phyloP scores from a whole-genome alignment of 352 stramenopile species.

The Blastocystis sp. region DNA sequence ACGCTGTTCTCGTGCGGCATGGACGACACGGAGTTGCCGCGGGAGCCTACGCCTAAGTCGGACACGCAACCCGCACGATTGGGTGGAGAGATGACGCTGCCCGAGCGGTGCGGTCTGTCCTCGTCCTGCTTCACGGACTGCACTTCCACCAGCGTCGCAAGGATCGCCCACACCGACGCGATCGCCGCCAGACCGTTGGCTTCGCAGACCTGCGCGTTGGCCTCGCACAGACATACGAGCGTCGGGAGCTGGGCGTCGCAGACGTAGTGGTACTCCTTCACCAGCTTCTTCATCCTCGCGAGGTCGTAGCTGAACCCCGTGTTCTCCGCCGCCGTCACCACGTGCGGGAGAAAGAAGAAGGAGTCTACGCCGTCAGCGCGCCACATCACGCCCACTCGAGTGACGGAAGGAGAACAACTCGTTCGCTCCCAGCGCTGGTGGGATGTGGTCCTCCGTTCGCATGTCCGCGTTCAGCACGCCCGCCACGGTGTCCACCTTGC shows the following conservation, averaged over 20 bases:
- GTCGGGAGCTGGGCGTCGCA: not conserved
- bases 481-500: not conserved
- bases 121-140: not conserved
- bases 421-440: not conserved
- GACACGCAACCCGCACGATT: not conserved
- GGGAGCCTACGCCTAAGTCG: not conserved
- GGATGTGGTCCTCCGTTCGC: constrained; percentile 11
- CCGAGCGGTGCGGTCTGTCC: not conserved
- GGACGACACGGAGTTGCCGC: not conserved
- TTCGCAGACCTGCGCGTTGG: not conserved
- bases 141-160: not conserved
- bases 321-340: not conserved
- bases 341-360: not conserved
- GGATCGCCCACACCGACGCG: not conserved
- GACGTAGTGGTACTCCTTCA: not conserved
- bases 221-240: not conserved
- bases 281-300: not conserved
- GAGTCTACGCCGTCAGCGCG: not conserved
- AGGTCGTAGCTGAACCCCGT: not conserved
- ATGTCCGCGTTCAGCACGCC: constrained; percentile 18
- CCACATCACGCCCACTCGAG: not conserved
- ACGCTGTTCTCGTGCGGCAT: not conserved
- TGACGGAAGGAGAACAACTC: not conserved
- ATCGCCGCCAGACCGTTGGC: not conserved
- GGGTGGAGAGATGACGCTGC: not conserved